Conservation (phyloP, 768 basidiomycete genomes). For the Dentipellis fragilis region DNA sequence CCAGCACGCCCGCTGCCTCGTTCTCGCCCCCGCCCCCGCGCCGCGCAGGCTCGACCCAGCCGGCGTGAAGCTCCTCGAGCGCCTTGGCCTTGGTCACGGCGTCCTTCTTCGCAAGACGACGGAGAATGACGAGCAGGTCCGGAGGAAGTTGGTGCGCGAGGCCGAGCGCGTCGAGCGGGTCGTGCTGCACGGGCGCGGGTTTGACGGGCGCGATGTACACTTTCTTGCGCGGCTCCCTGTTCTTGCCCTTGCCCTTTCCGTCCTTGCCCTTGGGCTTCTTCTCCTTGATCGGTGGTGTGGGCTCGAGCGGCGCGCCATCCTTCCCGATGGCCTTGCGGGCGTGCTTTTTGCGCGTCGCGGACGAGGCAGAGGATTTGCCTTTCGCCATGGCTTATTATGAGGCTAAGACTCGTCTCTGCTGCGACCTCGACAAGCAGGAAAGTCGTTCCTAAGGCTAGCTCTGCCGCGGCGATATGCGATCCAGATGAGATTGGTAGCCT, state of each 20-base stretch:
- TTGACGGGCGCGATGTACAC: conserved; percentile 82
- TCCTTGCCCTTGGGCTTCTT: conserved; percentile 37
- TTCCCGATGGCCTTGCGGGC: conserved; percentile 53
- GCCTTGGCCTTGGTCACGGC: conserved; percentile 75
- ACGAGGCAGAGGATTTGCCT: conserved; percentile 68
- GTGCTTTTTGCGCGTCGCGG: conserved; percentile 89
- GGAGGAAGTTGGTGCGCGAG: conserved; percentile 66
- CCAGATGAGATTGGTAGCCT: no score
- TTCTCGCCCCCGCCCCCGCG: conserved; percentile 27
- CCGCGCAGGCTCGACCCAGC: conserved; percentile 51
- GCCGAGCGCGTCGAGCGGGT: conserved; percentile 82
- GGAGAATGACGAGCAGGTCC: conserved; percentile 73
- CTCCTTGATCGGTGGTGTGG: conserved; percentile 18
- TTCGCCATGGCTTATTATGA: not conserved
- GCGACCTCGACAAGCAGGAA: no score
- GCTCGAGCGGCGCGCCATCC: conserved; percentile 22
- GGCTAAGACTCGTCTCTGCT: no score
- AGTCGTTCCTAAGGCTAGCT: no score
- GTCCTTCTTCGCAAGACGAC: conserved; percentile 84
- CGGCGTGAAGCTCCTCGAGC: conserved; percentile 68
- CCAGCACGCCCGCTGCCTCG: conserved; percentile 31
- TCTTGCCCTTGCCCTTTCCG: conserved; percentile 39
- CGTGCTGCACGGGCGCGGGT: conserved; percentile 60
- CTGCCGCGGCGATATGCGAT: no score
- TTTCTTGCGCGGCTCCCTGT: conserved; percentile 66